Conservation (phyloP, 805 yeast species). For the Saccharomycopsis olivae region DNA sequence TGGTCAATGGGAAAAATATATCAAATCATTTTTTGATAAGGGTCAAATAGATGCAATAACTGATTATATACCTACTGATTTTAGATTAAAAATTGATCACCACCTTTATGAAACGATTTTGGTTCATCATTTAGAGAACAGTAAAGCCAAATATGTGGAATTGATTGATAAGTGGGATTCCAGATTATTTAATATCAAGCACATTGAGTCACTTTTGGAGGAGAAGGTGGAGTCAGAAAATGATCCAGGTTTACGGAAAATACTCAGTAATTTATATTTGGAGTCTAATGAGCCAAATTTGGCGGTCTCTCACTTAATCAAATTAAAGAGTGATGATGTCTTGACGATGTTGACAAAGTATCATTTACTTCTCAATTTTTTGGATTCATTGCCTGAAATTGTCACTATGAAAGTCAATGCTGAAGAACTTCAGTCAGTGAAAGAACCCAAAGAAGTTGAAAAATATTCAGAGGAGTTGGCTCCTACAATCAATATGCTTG, state of each 20-base stretch:
- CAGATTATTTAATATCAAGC: slow-evolving; percentile 36
- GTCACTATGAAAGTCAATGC: slow-evolving; percentile 32
- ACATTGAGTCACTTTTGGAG: slow-evolving; percentile 37
- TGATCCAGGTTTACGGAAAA: slow-evolving; percentile 29
- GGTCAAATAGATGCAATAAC: slow-evolving; percentile 38
- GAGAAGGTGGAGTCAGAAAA: slow-evolving; percentile 30
- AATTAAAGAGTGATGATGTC: slow-evolving; percentile 41
- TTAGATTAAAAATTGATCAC: slow-evolving; percentile 27
- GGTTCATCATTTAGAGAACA: slow-evolving; percentile 31
- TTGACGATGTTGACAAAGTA: slow-evolving; percentile 49
- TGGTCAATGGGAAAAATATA: slow-evolving; percentile 58
- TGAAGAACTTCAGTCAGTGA: slow-evolving; percentile 25
- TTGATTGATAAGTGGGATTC: slow-evolving; percentile 50
- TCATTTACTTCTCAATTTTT: slow-evolving; percentile 48
- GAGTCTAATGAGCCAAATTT: slow-evolving; percentile 44
- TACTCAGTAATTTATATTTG: slow-evolving; percentile 44
- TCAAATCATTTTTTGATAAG: slow-evolving; percentile 39
- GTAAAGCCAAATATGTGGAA: slow-evolving; percentile 29
- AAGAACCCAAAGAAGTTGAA: slow-evolving; percentile 20
- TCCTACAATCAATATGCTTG: slow-evolving; percentile 43
- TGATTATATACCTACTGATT: slow-evolving; percentile 41
- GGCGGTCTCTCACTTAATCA: slow-evolving; percentile 57
- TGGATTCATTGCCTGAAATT: slow-evolving; percentile 40
- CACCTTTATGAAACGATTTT: slow-evolving; percentile 39
- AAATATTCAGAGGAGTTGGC: slow-evolving; percentile 30